Base-by-base conservation (phyloP, 148 eudicot species). In the Euryodendron excelsum region DNA sequence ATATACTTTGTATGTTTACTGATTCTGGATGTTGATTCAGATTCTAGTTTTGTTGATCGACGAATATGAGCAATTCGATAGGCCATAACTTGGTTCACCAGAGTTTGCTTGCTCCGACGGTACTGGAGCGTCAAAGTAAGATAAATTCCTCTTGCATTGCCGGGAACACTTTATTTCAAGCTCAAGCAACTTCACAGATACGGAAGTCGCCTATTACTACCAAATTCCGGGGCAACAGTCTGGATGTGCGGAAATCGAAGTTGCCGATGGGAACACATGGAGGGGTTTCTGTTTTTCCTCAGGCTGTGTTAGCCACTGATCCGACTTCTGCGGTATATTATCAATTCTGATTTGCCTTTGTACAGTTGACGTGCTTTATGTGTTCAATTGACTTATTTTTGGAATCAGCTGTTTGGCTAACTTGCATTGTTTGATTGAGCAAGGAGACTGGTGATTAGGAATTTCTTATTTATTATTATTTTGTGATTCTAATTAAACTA, bases 11-110 rank as follows among this genome's bases (percentile, higher is more conserved):
- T 9, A 5, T 71, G 53, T 60, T 45, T 60, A 14, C 52, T 75
- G 74, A 67, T 75, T 68, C 52, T 31, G 37, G 78, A 63, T 47
- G 39, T 69, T 56, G 75, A 75, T 69, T 14, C 79, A 80, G 75
- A 66, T 74, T 59, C 79, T 11, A 55, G 17, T 56, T 66, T 69
- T 28, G 52, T 31, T 23, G 36, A 56, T 56, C 18, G 73, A 61
- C 59, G 79, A 89, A 73, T 45, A 94, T 94, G 98, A 94, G 96
- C 84, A 92, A 85, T 75, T 82, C 85, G 66, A 85, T 86, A 41
- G 89, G 88, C 74, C 86, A 85, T 58, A 91, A 88, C 83, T 86
- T 89, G 76, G 76, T 82, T 66, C 87, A 81, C 71, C 86, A 83
- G 75, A 87, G 87, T 66, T 84, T 84, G 79, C 87, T 88, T 79